These are phyloP conservation scores for Thermothielavioides terrestris DNA, from an alignment of 495 filamentous ascomycete genomes.

Conservation along the genomic window DNA sequence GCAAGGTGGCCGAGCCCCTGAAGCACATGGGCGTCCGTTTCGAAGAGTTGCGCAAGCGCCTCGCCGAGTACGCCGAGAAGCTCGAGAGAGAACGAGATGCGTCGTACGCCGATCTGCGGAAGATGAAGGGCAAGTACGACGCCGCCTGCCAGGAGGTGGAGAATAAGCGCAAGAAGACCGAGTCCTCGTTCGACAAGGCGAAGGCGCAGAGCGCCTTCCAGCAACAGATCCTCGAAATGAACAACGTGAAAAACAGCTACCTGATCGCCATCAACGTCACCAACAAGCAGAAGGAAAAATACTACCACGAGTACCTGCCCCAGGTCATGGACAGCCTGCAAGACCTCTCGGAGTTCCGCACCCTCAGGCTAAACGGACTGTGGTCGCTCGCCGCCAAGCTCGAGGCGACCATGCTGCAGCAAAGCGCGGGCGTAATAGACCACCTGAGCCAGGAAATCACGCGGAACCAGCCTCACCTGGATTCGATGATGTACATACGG, in stretches of 20 bases:
- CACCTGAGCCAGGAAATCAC: constrained; percentile 73
- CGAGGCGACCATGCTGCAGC: constrained; percentile 63
- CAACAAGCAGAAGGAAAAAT: constrained; percentile 92
- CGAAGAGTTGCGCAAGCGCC: constrained; percentile 88
- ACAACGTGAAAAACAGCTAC: constrained; percentile 97
- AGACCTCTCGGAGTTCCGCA: constrained; percentile 83
- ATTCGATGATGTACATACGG: constrained; percentile 93
- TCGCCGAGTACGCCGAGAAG: constrained; percentile 79
- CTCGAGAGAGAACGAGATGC: constrained; percentile 81
- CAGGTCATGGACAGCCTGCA: constrained; percentile 86
- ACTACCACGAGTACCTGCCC: constrained; percentile 94
- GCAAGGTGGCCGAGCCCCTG: constrained; percentile 75
- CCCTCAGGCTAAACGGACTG: constrained; percentile 69
- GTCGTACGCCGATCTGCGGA: constrained; percentile 77
- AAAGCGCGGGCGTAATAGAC: constrained; percentile 59
- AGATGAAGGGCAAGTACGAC: constrained; percentile 90
- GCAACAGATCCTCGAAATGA: constrained; percentile 86
- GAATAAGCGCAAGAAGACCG: constrained; percentile 85
- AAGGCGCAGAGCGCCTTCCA: constrained; percentile 89
- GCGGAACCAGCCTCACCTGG: constrained; percentile 77
- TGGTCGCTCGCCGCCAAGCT: constrained; percentile 74
- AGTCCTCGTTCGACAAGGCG: constrained; percentile 74
- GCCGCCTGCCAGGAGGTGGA: constrained; percentile 88
- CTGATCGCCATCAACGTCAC: constrained; percentile 90
- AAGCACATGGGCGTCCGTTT: constrained; percentile 63